Percentiles rank a stretch among this genome's conserved stretches.
phyloP scores from a whole-genome alignment of 768 basidiomycete species.

The Lepiota venenata region DNA sequence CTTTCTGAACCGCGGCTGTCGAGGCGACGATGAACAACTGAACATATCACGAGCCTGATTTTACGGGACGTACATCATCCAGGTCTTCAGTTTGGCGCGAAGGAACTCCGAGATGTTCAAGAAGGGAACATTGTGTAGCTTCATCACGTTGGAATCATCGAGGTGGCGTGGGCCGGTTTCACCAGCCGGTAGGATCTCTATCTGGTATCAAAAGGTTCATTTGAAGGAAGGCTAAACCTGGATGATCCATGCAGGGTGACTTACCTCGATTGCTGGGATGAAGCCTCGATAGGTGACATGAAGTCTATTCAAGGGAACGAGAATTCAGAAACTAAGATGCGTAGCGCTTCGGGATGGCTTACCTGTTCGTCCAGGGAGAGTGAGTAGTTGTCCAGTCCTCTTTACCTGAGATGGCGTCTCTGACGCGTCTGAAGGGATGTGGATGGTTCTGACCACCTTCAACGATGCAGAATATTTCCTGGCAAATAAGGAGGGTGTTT shows the following conservation, averaged over 20 bases:
- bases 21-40: conserved; percentile 15
- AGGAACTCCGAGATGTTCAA: conserved; percentile 84
- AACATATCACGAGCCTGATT: conserved; percentile 13
- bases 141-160: conserved; percentile 64
- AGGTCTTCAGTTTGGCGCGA: conserved; percentile 79
- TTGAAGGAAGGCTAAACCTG: conserved; percentile 9
- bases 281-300: conserved; percentile 72
- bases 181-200: conserved; percentile 80
- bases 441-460: conserved; percentile 59
- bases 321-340: neutral
- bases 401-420: conserved; percentile 66
- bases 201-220: conserved; percentile 37
- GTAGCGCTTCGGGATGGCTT: conserved; percentile 15
- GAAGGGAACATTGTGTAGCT: conserved; percentile 71
- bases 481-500: conserved; percentile 15
- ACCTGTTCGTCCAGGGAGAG: conserved; percentile 90
- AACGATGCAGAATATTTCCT: conserved; percentile 88
- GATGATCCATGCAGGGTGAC: conserved; percentile 18
- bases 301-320: conserved; percentile 39
- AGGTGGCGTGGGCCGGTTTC: conserved; percentile 78
- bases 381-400: conserved; percentile 63
- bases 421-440: conserved; percentile 77
- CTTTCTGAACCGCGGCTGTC: conserved; percentile 63
- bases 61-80: conserved; percentile 63
- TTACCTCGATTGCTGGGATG: conserved; percentile 77